These are phyloP conservation scores for Yamadazyma atlantica DNA, from an alignment of 1,139 yeast genomes.

Conservation along the genomic window DNA sequence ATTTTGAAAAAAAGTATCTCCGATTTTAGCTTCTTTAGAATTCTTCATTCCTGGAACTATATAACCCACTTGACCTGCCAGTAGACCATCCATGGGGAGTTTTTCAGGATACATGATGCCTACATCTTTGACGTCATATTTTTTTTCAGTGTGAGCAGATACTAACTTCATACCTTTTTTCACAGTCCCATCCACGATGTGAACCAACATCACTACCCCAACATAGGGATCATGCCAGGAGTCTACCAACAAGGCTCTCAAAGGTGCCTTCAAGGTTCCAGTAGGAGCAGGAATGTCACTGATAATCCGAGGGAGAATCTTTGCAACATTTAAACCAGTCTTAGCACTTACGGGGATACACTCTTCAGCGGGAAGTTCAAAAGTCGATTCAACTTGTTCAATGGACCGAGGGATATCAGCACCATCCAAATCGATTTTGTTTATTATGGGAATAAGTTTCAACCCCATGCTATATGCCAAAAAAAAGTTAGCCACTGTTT, in stretches of 20 bases:
- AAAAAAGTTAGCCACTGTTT: constrained; percentile 93
- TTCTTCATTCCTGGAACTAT: constrained; percentile 91
- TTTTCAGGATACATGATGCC: constrained; percentile 96
- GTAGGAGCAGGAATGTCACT: constrained; percentile 72
- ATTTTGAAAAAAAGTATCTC: constrained; percentile 82
- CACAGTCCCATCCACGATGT: constrained; percentile 79
- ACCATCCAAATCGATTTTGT: constrained; percentile 86
- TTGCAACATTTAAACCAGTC: constrained; percentile 77
- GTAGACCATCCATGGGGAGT: constrained; percentile 56
- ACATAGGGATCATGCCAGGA: constrained; percentile 95
- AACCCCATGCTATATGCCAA: constrained; percentile 85
- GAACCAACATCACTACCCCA: constrained; percentile 88
- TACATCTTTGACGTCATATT: constrained; percentile 86
- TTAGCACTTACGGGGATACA: constrained; percentile 91
- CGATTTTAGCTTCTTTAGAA: constrained; percentile 83
- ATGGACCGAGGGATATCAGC: constrained; percentile 82
- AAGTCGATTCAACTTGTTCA: constrained; percentile 80
- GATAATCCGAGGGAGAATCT: constrained; percentile 75
- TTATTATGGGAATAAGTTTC: constrained; percentile 82
- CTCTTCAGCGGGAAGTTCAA: constrained; percentile 73
- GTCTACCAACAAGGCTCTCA: constrained; percentile 82
- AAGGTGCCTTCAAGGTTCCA: constrained; percentile 55
- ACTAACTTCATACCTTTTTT: constrained; percentile 72
- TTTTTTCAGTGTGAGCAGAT: constrained; percentile 74
- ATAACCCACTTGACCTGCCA: constrained; percentile 94